Conservation (phyloP, 1,284 basidiomycete species). For the Peniophora sp. region DNA sequence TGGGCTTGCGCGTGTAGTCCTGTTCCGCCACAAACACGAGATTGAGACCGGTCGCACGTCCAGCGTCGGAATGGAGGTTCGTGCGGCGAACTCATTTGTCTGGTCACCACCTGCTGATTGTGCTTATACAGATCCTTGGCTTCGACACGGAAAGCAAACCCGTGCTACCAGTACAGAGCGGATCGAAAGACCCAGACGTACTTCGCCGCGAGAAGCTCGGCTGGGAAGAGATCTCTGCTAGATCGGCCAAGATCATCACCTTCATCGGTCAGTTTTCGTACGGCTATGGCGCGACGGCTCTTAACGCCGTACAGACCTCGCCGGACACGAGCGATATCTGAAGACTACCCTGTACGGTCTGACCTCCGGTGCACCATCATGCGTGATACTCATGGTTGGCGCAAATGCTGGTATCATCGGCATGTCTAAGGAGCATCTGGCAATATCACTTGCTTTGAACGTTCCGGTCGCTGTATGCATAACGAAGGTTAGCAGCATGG, state of each 20-base stretch:
- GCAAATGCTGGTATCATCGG: conserved; percentile 95
- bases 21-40: conserved; percentile 98
- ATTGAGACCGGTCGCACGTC: conserved; percentile 93
- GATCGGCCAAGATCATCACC: conserved; percentile 88
- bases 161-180: conserved; percentile 60
- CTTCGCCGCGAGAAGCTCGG: conserved; percentile 78
- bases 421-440: conserved; percentile 97
- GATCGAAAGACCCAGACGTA: conserved; percentile 50
- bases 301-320: conserved; percentile 53
- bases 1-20: conserved; percentile 84
- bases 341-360: conserved; percentile 95
- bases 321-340: conserved; percentile 84
- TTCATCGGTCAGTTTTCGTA: conserved; percentile 66
- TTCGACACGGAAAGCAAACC: conserved; percentile 70
- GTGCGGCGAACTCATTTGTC: conserved; percentile 5
- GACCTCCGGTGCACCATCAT: conserved; percentile 91
- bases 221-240: conserved; percentile 94
- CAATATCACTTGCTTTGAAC: conserved; percentile 88
- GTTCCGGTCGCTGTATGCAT: conserved; percentile 93
- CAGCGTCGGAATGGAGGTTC: conserved; percentile 92
- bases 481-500: conserved; percentile 62
- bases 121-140: conserved; percentile 67
- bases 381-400: conserved; percentile 93
- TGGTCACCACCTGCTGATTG: not conserved
- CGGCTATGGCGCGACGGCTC: conserved; percentile 1